Conservation (phyloP, 768 basidiomycete species). For the Thelephora ganbajun region DNA sequence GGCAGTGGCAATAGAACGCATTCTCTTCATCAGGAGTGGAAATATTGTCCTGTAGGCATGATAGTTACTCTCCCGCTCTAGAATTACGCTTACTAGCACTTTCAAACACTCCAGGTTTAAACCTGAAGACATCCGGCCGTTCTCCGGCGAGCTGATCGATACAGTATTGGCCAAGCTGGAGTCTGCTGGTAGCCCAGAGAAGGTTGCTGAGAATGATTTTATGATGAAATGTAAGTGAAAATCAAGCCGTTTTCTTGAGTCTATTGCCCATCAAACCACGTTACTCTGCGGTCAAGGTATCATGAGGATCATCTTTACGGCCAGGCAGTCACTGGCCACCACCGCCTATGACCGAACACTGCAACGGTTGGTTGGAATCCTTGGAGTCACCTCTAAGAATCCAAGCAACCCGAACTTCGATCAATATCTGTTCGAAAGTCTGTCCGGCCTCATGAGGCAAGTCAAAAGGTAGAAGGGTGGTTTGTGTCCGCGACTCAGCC, state of each 20-base stretch:
- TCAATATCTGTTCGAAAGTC: conserved; percentile 93
- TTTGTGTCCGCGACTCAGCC: not conserved
- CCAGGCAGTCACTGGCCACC: conserved; percentile 54
- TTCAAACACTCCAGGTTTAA: conserved; percentile 45
- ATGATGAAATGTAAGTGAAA: conserved; percentile 83
- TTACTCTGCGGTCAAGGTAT: conserved; percentile 39
- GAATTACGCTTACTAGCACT: not conserved
- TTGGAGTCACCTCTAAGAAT: conserved; percentile 84
- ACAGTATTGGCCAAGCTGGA: conserved; percentile 74
- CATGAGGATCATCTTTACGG: conserved; percentile 89
- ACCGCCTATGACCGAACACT: conserved; percentile 55
- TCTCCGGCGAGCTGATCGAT: conserved; percentile 58
- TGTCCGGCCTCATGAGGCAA: conserved; percentile 85
- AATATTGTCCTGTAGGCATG: conserved; percentile 54
- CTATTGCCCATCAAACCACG: not conserved
- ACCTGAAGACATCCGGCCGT: conserved; percentile 74
- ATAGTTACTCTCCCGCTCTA: not conserved
- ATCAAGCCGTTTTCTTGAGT: not conserved
- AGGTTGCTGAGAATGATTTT: conserved; percentile 94
- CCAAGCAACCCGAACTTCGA: conserved; percentile 97
- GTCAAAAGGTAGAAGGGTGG: conserved; percentile 2
- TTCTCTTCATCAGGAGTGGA: conserved; percentile 80
- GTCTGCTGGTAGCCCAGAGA: conserved; percentile 66
- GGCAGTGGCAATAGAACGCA: conserved; percentile 94
- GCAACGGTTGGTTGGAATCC: conserved; percentile 62